Evolutionary conservation across 2,329 filamentous ascomycete species (phyloP), one percentile per base, ranked within the genome.

Genomic region (Aspergillus fijiensis): DNA sequence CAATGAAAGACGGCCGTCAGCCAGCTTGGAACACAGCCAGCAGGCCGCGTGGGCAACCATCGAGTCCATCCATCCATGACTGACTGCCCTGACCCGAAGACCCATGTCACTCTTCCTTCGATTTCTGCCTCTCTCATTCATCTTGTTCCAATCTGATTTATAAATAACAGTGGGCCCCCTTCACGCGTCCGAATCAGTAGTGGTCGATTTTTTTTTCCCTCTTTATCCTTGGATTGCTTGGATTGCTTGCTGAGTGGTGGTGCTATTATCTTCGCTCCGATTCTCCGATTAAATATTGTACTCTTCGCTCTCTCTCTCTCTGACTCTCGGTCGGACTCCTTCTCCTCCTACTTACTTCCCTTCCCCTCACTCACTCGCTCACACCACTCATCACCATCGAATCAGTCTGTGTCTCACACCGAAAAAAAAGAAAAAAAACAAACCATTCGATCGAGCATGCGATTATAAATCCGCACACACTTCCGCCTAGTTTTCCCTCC

Each of bases 81-180:
- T 23, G 23, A 23, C 21, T 23, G 19, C 19, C 19, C 19, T 23
- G 21, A 27, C 25, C 7, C 6, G 25, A 19, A 19, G 19, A 42
- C 14, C 14, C 39, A 45, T 33, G 19, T 53, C 19, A 29, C 27
- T 29, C 25, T 45, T 45, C 25, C 14, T n/a, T 21, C 23, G 2
- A 16, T 56, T 49, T 39, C 42, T 49, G 31, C 35, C 16, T 57
- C 54, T 45, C 16, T 57, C 54, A 45, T 45, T 45, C 14, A 45
- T 45, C 39, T 9, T 45, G 39, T 45, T 45, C 39, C 39, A 45
- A 45, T 45, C 16, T 7, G 39, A 45, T 45, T 45, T 45, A 45
- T 45, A 19, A 45, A 45, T 45, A 45, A 45, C 16, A 45, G 39
- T 45, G 39, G 39, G 39, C 39, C 39, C 39, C 14, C 14, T 2